These are phyloP conservation scores for Penicillium brasilianum DNA, from an alignment of 2,329 filamentous ascomycete species.

Conservation along the genomic window DNA sequence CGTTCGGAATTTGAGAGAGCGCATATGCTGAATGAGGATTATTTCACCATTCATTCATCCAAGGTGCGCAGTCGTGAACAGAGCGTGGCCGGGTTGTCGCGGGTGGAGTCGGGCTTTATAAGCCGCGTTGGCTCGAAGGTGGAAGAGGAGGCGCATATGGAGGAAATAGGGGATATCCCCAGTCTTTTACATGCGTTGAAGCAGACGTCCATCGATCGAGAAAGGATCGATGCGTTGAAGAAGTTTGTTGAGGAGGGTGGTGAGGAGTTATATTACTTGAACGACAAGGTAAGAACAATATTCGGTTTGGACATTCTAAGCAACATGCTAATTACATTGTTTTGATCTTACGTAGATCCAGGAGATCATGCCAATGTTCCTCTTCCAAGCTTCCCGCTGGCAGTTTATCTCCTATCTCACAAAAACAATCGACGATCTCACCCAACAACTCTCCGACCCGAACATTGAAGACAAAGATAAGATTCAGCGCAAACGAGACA, in stretches of 20 bases:
- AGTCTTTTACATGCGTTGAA: slow-evolving; percentile 72
- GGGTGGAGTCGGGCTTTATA: slow-evolving; percentile 35
- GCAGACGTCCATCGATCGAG: slow-evolving; percentile 78
- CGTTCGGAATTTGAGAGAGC: slow-evolving; percentile 52
- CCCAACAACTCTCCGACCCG: slow-evolving; percentile 51
- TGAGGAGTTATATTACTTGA: slow-evolving; percentile 76
- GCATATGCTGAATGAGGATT: slow-evolving; percentile 74
- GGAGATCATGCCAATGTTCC: slow-evolving; percentile 81
- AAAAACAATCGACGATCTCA: slow-evolving; percentile 62
- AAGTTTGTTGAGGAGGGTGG: slow-evolving; percentile 79
- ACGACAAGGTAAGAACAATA: slow-evolving; percentile 56
- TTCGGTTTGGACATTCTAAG: not conserved
- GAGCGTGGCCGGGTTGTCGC: slow-evolving; percentile 44
- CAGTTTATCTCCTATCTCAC: slow-evolving; percentile 75
- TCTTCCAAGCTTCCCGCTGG: slow-evolving; percentile 86
- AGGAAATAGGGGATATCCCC: slow-evolving; percentile 68
- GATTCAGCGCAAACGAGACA: slow-evolving; percentile 60
- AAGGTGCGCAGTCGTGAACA: slow-evolving; percentile 50
- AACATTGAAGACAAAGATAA: slow-evolving; percentile 50
- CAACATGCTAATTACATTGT: not conserved
- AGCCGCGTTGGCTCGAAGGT: slow-evolving; percentile 49
- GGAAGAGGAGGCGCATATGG: slow-evolving; percentile 51
- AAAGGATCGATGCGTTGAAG: slow-evolving; percentile 83
- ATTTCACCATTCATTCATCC: slow-evolving; percentile 75
- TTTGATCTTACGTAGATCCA: slow-evolving; percentile 63